Evolutionary conservation across 805 yeast genomes (phyloP), one percentile per base, ranked within the genome.

Genomic region (Tetrapisispora taiwanensis): DNA sequence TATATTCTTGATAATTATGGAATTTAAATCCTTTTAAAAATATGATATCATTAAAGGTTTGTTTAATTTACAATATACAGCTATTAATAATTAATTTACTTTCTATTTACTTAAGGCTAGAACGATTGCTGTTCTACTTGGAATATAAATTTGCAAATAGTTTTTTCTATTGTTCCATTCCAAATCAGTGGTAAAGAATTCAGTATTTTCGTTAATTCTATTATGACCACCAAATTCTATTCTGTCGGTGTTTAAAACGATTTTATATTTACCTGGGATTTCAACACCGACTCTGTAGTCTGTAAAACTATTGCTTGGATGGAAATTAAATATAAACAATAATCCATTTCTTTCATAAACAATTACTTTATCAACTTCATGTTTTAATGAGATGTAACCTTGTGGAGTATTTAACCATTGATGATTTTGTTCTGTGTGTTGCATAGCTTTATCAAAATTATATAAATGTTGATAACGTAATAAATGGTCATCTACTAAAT

Each of bases 251-350:
- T 84, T 83, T 55, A 92, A 68, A 26, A 85, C 79, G 41, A 89
- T 71, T 51, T 71, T 73, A 62, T 90, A 90, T 41, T 68, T 69
- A 7, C 97, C 98, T 0, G 90, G 71, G 12, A 55, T 67, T 24
- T 90, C 88, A 18, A 86, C 85, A n/a, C 98, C 97, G 39, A 90
- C 72, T 59, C 95, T 77, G 67, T 89, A 90, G 65, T 87, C 95
- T 1, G 85, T 70, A 63, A 71, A 90, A 2, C 95, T 84, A 45
- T 85, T 69, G 0, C 83, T 74, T 28, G 95, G 95, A 64, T 90
- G 86, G 73, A 92, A 86, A 65, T 92, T 90, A 72, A 89, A 88
- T 27, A 89, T 71, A 56, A 90, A 92, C 41, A 92, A 58, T 28
- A 86, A 72, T 0, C 89, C 92, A 44, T 82, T 86, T 52, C 97